phyloP scores from a whole-genome alignment of 257 asterid species.

The Thymus mandschuricus region DNA sequence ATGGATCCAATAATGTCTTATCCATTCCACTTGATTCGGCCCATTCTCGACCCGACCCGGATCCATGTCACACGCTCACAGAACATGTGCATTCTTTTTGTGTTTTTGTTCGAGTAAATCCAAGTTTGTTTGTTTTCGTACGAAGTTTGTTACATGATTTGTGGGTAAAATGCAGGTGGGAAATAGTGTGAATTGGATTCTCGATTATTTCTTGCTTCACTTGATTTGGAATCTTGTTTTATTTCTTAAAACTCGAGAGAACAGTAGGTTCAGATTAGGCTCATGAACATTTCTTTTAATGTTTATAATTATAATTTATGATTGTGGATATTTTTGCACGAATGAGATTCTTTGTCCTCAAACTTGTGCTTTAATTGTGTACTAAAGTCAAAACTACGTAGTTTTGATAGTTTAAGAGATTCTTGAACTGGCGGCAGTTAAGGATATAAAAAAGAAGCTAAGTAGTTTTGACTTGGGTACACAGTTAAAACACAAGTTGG shows the following conservation, averaged over 20 bases:
- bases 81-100: not conserved
- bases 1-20: constrained; percentile 29
- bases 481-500: too few relatives aligned
- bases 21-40: constrained; percentile 6
- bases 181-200: not conserved
- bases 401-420: too few relatives aligned
- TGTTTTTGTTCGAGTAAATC: not conserved
- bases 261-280: too few relatives aligned
- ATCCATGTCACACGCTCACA: not conserved
- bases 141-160: not conserved
- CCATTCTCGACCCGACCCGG: too few relatives aligned
- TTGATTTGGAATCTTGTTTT: not conserved
- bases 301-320: not conserved
- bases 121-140: not conserved
- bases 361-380: too few relatives aligned
- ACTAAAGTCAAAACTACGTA: too few relatives aligned
- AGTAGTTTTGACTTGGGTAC: too few relatives aligned
- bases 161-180: not conserved
- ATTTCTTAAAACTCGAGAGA: not conserved
- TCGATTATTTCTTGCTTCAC: not conserved
- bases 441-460: too few relatives aligned
- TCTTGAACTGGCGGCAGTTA: too few relatives aligned
- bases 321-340: too few relatives aligned
- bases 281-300: not conserved
- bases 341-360: too few relatives aligned